phyloP scores from a whole-genome alignment of 2,329 filamentous ascomycete genomes.

The Fusarium transvaalense region DNA sequence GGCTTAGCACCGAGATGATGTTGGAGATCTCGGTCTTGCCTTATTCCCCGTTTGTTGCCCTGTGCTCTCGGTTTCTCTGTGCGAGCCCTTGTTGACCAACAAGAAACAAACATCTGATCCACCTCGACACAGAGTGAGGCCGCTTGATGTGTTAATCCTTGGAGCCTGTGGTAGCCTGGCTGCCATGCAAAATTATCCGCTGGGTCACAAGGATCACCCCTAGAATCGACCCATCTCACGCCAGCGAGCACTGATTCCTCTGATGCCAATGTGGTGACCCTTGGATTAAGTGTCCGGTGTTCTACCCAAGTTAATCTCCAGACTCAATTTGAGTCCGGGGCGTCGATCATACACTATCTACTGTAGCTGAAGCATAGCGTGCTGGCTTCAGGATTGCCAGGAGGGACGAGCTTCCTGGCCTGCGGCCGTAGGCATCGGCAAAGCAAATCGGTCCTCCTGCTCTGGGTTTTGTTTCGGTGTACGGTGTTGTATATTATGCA shows the following conservation, averaged over 20 bases:
- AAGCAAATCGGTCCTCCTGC: neutral
- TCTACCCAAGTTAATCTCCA: slow-evolving; percentile 33
- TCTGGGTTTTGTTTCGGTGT: slow-evolving; percentile 19
- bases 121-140: slow-evolving; percentile 38
- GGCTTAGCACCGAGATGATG: slow-evolving; percentile 41
- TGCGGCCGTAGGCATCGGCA: slow-evolving; percentile 5
- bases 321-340: slow-evolving; percentile 39
- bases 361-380: slow-evolving; percentile 46
- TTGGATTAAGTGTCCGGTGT: slow-evolving; percentile 16
- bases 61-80: slow-evolving; percentile 16
- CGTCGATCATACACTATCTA: slow-evolving; percentile 49
- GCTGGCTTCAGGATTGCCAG: slow-evolving; percentile 31
- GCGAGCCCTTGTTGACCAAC: slow-evolving; percentile 27
- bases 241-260: slow-evolving; percentile 45
- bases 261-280: slow-evolving; percentile 44
- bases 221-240: slow-evolving; percentile 38
- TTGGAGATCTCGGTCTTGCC: slow-evolving; percentile 19
- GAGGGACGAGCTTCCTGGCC: slow-evolving; percentile 23
- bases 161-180: slow-evolving; percentile 12
- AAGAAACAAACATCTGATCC: slow-evolving; percentile 37
- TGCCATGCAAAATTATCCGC: slow-evolving; percentile 13
- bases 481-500: slow-evolving; percentile 45
- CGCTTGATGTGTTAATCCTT: slow-evolving; percentile 27
- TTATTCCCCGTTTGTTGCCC: slow-evolving; percentile 26
- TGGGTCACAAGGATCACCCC: slow-evolving; percentile 31